A percentile compares a stretch with the other conserved stretches of the same genome.
Evolutionary conservation across 768 basidiomycete genomes (phyloP).

Genomic region (Lentinula sp.): DNA sequence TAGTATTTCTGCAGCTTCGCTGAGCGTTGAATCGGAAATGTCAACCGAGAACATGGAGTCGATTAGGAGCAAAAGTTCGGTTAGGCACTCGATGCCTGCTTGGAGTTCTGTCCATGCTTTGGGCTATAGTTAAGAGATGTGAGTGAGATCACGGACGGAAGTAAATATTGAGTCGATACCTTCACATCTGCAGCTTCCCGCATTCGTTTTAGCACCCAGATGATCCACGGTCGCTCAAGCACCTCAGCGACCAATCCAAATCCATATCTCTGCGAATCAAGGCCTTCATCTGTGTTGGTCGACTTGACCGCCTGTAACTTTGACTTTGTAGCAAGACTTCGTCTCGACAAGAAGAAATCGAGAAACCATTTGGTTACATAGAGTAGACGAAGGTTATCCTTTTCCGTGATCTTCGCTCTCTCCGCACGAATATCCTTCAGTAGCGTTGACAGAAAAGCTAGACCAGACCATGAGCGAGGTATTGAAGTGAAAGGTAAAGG

Average conservation of each 20-base stretch:
- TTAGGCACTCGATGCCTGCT: conserved; percentile 90
- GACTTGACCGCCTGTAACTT: conserved; percentile 33
- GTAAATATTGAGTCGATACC: conserved; percentile 34
- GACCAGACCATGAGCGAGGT: not conserved
- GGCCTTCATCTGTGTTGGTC: conserved; percentile 31
- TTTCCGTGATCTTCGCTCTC: conserved; percentile 87
- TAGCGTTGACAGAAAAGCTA: conserved; percentile 82
- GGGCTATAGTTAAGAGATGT: conserved; percentile 45
- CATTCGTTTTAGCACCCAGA: conserved; percentile 90
- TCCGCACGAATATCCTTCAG: conserved; percentile 93
- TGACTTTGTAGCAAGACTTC: conserved; percentile 25
- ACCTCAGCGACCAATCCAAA: conserved; percentile 81
- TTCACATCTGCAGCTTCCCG: conserved; percentile 86
- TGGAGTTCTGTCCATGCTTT: conserved; percentile 93
- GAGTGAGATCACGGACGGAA: not conserved
- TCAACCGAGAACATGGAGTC: conserved; percentile 68
- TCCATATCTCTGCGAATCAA: conserved; percentile 37
- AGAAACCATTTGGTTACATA: conserved; percentile 89
- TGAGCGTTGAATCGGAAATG: conserved; percentile 39
- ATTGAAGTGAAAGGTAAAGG: conserved; percentile 24
- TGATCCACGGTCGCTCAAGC: conserved; percentile 79
- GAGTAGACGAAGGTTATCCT: conserved; percentile 86
- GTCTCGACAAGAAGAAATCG: conserved; percentile 74
- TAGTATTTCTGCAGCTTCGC: conserved; percentile 73
- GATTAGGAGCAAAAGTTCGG: conserved; percentile 84